phyloP scores from a whole-genome alignment of 2,329 filamentous ascomycete genomes.

The Allantophomopsis lycopodina region DNA sequence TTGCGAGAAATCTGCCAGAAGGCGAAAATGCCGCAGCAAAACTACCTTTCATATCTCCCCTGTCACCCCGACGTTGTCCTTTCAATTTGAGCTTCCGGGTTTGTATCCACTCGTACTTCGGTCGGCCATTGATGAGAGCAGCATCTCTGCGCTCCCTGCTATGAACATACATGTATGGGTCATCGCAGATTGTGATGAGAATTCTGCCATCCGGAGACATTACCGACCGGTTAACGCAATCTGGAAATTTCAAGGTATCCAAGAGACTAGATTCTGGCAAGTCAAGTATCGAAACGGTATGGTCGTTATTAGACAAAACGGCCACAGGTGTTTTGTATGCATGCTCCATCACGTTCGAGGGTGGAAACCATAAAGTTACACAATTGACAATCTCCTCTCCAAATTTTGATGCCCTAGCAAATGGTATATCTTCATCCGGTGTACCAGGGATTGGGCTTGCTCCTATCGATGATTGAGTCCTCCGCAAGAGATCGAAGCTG shows the following conservation, averaged over 20 bases:
- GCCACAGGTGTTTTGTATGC: conserved; percentile 44
- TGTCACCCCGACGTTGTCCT: conserved; percentile 40
- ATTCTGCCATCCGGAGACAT: conserved; percentile 79
- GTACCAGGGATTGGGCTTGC: no score
- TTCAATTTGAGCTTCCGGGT: conserved; percentile 35
- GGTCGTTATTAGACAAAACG: conserved; percentile 81
- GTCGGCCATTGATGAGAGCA: no score
- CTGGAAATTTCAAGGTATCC: conserved; percentile 59
- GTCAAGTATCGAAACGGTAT: conserved; percentile 72
- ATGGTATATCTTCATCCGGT: conserved; percentile 4
- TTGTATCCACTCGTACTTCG: conserved; percentile 10
- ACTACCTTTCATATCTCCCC: conserved; percentile 47
- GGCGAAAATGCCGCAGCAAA: conserved; percentile 69
- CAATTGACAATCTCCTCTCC: conserved; percentile 52
- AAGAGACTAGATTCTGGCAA: conserved; percentile 55
- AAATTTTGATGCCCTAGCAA: conserved; percentile 37
- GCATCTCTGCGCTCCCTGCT: conserved; percentile 23
- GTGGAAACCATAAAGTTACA: conserved; percentile 49
- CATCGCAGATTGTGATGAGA: conserved; percentile 76
- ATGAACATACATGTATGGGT: conserved; percentile 77
- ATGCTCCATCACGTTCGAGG: conserved; percentile 16
- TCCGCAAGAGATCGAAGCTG: conserved; percentile 23
- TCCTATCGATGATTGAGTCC: conserved; percentile 2
- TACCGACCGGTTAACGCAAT: conserved; percentile 87
- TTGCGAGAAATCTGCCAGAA: conserved; percentile 56